Evolutionary conservation across 2,329 filamentous ascomycete genomes (phyloP).

Genomic region (Aphanoascus verrucosus): DNA sequence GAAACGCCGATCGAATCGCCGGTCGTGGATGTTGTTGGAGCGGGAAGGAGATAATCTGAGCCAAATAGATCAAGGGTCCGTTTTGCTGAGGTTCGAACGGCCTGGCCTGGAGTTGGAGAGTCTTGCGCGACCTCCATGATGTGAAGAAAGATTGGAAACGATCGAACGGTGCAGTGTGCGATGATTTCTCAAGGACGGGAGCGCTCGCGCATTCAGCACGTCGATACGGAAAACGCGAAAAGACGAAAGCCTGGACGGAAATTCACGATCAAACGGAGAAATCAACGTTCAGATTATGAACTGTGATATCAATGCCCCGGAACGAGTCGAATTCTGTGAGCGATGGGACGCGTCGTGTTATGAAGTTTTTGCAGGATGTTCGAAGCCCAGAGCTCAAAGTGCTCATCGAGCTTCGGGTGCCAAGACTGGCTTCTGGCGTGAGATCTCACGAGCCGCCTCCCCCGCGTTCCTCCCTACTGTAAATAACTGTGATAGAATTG

Average conservation of each 20-base stretch:
- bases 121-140: constrained; percentile 14
- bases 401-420: too few species aligned
- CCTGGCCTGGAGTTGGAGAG: constrained; percentile 21
- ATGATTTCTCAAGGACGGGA: neutral
- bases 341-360: too few species aligned
- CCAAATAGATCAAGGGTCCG: constrained; percentile 40
- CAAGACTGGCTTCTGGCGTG: too few species aligned
- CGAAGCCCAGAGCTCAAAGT: too few species aligned
- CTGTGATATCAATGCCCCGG: too few species aligned
- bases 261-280: neutral
- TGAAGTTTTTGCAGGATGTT: too few species aligned
- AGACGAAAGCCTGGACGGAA: neutral
- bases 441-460: neutral
- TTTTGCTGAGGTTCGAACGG: constrained; percentile 35
- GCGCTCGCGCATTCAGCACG: neutral
- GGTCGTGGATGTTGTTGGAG: constrained; percentile 33
- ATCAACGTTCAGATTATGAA: neutral
- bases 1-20: constrained; percentile 36
- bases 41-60: constrained; percentile 36
- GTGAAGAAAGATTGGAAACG: neutral
- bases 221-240: neutral
- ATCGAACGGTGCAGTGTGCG: neutral
- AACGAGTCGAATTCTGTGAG: too few species aligned
- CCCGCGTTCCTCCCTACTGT: neutral
- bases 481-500: neutral